Conservation (phyloP, 1,284 basidiomycete genomes). For the Clitocybe nebularis region DNA sequence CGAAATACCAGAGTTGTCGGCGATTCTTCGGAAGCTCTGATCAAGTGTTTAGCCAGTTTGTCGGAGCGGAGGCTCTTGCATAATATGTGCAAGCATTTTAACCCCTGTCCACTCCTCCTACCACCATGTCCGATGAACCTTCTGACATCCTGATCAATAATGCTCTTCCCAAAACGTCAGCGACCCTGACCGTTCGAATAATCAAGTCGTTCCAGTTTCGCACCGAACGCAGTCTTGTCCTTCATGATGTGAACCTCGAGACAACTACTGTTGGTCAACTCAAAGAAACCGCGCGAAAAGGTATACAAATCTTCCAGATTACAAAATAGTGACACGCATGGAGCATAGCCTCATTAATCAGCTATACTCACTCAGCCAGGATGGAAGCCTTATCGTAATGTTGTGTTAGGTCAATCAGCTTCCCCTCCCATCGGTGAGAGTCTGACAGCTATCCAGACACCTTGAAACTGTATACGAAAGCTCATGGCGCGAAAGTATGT, state of each 20-base stretch:
- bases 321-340: neutral
- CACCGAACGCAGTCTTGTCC: conserved; percentile 84
- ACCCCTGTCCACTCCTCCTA: neutral
- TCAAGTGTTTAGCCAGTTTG: neutral
- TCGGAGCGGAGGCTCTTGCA: conserved; percentile 1
- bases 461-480: conserved; percentile 90
- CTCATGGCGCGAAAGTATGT: conserved; percentile 87
- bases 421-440: conserved; percentile 2
- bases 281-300: conserved; percentile 65
- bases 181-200: conserved; percentile 85
- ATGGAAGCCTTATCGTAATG: conserved; percentile 84
- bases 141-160: conserved; percentile 54
- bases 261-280: conserved; percentile 73
- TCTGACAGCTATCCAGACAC: conserved; percentile 57
- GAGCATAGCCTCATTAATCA: conserved; percentile 25
- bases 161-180: conserved; percentile 63
- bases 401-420: conserved; percentile 54
- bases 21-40: conserved; percentile 16
- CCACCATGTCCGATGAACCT: conserved; percentile 39
- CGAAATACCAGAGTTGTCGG: too few relatives aligned
- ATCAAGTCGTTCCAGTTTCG: conserved; percentile 96
- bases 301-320: conserved; percentile 32
- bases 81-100: neutral
- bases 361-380: conserved; percentile 69
- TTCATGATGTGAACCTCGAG: conserved; percentile 80